Conservation (phyloP, 371 early-diverging fungal genomes). For the Actinomucor elegans region DNA sequence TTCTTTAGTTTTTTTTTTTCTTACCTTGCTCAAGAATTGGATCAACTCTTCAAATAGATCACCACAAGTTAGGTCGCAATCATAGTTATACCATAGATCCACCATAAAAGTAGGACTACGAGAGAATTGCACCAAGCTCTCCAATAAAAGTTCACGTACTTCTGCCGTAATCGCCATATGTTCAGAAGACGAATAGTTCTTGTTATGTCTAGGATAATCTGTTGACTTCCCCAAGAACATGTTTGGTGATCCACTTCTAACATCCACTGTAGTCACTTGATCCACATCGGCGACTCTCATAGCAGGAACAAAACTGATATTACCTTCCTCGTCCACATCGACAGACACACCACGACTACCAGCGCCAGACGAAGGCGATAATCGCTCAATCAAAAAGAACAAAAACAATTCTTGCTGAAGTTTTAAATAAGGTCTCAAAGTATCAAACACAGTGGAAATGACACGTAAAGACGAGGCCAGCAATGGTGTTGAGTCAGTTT, state of each 20-base stretch:
- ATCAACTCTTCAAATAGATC: constrained; percentile 88
- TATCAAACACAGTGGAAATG: constrained; percentile 75
- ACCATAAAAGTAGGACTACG: constrained; percentile 75
- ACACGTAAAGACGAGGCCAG: constrained; percentile 65
- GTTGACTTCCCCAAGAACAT: constrained; percentile 33
- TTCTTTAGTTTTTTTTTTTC: not conserved
- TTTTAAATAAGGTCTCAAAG: constrained; percentile 67
- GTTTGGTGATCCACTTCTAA: constrained; percentile 43
- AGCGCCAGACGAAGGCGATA: constrained; percentile 50
- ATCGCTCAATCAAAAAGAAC: constrained; percentile 71
- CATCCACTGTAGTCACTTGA: constrained; percentile 8
- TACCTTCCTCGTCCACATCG: constrained; percentile 45
- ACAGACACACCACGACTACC: constrained; percentile 32
- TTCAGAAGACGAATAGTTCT: constrained; percentile 35
- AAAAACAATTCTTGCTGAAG: constrained; percentile 80
- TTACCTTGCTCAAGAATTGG: constrained; percentile 66
- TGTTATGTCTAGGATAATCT: constrained; percentile 25
- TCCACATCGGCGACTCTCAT: not conserved
- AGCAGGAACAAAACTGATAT: constrained; percentile 23
- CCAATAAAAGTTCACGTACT: constrained; percentile 80
- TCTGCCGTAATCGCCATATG: constrained; percentile 65
- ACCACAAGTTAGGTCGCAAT: constrained; percentile 79
- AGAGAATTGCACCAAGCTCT: constrained; percentile 74
- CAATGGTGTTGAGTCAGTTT: constrained; percentile 61
- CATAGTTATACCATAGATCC: constrained; percentile 93